Evolutionary conservation across 768 basidiomycete species (phyloP).

Genomic region (Phylloporus sp.): DNA sequence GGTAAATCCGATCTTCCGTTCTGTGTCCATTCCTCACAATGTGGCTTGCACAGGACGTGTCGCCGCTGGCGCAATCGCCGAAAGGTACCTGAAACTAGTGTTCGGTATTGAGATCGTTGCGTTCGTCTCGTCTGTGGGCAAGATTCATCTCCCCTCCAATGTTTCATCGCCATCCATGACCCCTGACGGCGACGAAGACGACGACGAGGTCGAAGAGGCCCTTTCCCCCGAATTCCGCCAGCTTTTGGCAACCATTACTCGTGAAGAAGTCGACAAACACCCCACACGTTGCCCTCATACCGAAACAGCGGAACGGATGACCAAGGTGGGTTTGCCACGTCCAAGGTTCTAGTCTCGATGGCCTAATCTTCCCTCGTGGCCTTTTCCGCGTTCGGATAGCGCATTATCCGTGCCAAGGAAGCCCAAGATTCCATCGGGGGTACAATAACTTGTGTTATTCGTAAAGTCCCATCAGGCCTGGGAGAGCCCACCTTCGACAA

Average conservation of each 20-base stretch:
- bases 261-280: slow-evolving; percentile 86
- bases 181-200: slow-evolving; percentile 50
- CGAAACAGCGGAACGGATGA: slow-evolving; percentile 89
- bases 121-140: slow-evolving; percentile 95
- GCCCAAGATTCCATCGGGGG: slow-evolving; percentile 93
- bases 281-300: slow-evolving; percentile 86
- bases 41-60: slow-evolving; percentile 65
- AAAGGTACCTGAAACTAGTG: slow-evolving; percentile 84
- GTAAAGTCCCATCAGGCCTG: slow-evolving; percentile 83
- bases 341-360: slow-evolving; percentile 21
- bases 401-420: slow-evolving; percentile 91
- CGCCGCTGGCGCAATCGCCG: slow-evolving; percentile 97
- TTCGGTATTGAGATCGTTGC: slow-evolving; percentile 94
- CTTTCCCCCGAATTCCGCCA: slow-evolving; percentile 79
- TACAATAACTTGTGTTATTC: slow-evolving; percentile 95
- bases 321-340: slow-evolving; percentile 50
- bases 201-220: slow-evolving; percentile 64
- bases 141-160: slow-evolving; percentile 70
- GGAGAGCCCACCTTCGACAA: slow-evolving; percentile 99
- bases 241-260: slow-evolving; percentile 73
- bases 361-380: slow-evolving; percentile 27
- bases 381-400: slow-evolving; percentile 41
- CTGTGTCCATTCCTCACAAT: slow-evolving; percentile 3
- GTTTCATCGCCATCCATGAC: slow-evolving; percentile 39
- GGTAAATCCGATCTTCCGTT: slow-evolving; percentile 42